Evolutionary conservation across 176 grass and related monocot species (phyloP).

Genomic region (bread wheat (Triticum aestivum)): IWGSC_CS_RefSeq_v2.1 NC_057800.1:9676981-9677480

Average conservation of each 20-base stretch:
- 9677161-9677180: slow-evolving; percentile 67
- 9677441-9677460: slow-evolving; percentile 36
- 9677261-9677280: slow-evolving; percentile 65
- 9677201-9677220: slow-evolving; percentile 43
- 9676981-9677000: slow-evolving; percentile 61
- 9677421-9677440: slow-evolving; percentile 67
- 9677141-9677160: slow-evolving; percentile 59
- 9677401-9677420: slow-evolving; percentile 47
- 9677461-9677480: slow-evolving; percentile 47
- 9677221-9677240: slow-evolving; percentile 42
- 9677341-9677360: slow-evolving; percentile 36
- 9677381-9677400: slow-evolving; percentile 63
- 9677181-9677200: slow-evolving; percentile 44
- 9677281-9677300: slow-evolving; percentile 50
- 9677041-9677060: slow-evolving; percentile 61
- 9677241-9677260: slow-evolving; percentile 49
- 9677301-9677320: slow-evolving; percentile 52
- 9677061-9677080: slow-evolving; percentile 56
- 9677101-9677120: slow-evolving; percentile 47
- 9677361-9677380: slow-evolving; percentile 60
- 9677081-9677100: slow-evolving; percentile 38
- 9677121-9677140: slow-evolving; percentile 37
- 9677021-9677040: slow-evolving; percentile 49
- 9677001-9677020: slow-evolving; percentile 34
- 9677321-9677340: slow-evolving; percentile 40